phyloP scores from a whole-genome alignment of 495 filamentous ascomycete species.

The Choiromyces venosus region DNA sequence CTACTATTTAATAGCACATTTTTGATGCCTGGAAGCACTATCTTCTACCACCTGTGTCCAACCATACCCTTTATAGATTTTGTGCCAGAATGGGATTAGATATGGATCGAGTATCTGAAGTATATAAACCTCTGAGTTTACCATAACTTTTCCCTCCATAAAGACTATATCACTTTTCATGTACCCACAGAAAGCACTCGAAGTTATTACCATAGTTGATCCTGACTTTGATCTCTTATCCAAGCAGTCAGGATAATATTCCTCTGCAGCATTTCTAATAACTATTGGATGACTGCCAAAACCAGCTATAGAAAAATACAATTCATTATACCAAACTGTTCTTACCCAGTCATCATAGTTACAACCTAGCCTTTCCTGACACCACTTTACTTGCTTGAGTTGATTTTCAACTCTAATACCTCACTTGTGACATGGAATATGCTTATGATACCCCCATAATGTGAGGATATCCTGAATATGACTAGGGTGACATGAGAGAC shows the following conservation, averaged over 20 bases:
- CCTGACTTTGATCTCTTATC: constrained; percentile 15
- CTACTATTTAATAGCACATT: constrained; percentile 4
- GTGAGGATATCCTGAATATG: no score
- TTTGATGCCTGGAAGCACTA: constrained; percentile 19
- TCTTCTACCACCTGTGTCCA: constrained; percentile 13
- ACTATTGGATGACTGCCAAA: constrained; percentile 10
- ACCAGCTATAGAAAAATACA: constrained; percentile 9
- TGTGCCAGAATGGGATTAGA: constrained; percentile 24
- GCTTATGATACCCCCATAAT: no score
- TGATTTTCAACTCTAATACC: background rate
- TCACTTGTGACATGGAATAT: no score
- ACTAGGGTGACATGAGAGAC: no score
- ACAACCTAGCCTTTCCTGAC: constrained; percentile 6
- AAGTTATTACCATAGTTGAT: constrained; percentile 8
- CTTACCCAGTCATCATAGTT: constrained; percentile 12
- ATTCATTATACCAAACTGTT: constrained; percentile 24
- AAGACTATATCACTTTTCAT: constrained; percentile 21
- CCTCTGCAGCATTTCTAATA: constrained; percentile 16
- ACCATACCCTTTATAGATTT: constrained; percentile 16
- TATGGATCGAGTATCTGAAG: constrained; percentile 4
- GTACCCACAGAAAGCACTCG: constrained; percentile 17
- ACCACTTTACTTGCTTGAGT: constrained; percentile 5
- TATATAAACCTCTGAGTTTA: constrained; percentile 18
- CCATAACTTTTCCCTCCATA: constrained; percentile 9
- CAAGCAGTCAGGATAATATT: constrained; percentile 18